phyloP scores from a whole-genome alignment of 2,329 filamentous ascomycete species.

The Cladosporium sp. region DNA sequence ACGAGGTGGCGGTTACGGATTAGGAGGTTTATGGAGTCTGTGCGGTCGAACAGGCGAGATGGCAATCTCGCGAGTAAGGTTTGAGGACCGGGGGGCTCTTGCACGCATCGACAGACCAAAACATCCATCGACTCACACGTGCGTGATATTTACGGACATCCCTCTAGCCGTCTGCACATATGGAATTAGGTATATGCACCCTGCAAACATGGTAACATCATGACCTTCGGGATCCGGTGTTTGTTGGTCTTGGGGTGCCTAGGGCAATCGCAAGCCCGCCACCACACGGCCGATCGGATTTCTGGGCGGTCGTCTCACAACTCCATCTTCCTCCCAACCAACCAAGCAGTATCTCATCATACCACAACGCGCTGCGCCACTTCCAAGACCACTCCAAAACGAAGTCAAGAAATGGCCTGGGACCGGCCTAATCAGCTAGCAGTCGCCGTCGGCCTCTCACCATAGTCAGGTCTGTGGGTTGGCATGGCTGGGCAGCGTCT shows the following conservation, averaged over 20 bases:
- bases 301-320: constrained; percentile 1
- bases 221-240: not conserved
- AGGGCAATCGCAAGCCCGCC: not conserved
- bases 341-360: constrained; percentile 3
- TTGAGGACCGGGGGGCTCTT: not conserved
- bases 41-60: constrained; percentile 3
- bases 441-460: not conserved
- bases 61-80: constrained; percentile 8
- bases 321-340: not conserved
- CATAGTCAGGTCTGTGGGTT: not conserved
- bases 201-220: not conserved
- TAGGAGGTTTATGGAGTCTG: not conserved
- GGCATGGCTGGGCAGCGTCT: constrained; percentile 13
- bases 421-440: constrained; percentile 6
- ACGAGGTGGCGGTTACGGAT: not conserved
- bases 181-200: not conserved
- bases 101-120: not conserved
- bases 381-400: constrained; percentile 14
- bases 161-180: not conserved
- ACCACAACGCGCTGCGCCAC: constrained; percentile 13
- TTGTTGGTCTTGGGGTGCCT: not conserved
- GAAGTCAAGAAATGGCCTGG: constrained; percentile 11
- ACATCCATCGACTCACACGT: not conserved
- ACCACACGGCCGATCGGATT: not conserved
- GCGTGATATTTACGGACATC: not conserved